Evolutionary conservation across 805 yeast species (phyloP), one percentile per base, ranked within the genome.

Genomic region (Hanseniaspora osmophila): DNA sequence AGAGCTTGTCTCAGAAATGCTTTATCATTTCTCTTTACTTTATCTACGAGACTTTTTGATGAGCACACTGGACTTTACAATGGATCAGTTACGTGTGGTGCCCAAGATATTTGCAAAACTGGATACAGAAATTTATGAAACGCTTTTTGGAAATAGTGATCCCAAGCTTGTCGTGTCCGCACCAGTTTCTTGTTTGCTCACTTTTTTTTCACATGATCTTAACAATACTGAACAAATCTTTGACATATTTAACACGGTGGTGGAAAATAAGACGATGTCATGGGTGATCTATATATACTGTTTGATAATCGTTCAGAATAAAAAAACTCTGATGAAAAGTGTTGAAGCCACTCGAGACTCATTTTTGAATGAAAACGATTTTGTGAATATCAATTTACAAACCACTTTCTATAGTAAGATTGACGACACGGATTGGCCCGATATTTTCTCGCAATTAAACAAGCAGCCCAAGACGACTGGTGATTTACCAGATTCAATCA

Each of bases 11-110:
- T 72, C 67, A 47, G 55, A 55, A 17, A 54, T 77, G 6, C 63
- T 88, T 43, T 80, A 77, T 46, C 58, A 63, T 30, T 64, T 86
- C 41, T 69, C 92, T 0, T 51, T 82, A 9, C 51, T 64, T 44
- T 83, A 78, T 56, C 62, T 92, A 39, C 68, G 97, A 42, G 98
- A 90, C 61, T 92, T 78, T 58, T 82, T 90, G 94, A 69, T 84
- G 60, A 73, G 79, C 4, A 72, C 77, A 18, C 69, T 90, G 37
- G 71, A 73, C 27, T 73, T 83, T 9, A 72, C 95, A 0, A 60
- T 85, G 10, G 73, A 71, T 44, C 87, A 84, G 46, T 63, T 87
- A 47, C 60, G 65, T 16, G 60, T 88, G 17, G 74, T 92, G 2
- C 87, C 94, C 0, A 70, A 74, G 3, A 53, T 88, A 2, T 49